A percentile compares a stretch with the other conserved stretches of the same genome.
Evolutionary conservation across 2,329 filamentous ascomycete genomes (phyloP).

Genomic region (Pseudocercospora fijiensis): DNA sequence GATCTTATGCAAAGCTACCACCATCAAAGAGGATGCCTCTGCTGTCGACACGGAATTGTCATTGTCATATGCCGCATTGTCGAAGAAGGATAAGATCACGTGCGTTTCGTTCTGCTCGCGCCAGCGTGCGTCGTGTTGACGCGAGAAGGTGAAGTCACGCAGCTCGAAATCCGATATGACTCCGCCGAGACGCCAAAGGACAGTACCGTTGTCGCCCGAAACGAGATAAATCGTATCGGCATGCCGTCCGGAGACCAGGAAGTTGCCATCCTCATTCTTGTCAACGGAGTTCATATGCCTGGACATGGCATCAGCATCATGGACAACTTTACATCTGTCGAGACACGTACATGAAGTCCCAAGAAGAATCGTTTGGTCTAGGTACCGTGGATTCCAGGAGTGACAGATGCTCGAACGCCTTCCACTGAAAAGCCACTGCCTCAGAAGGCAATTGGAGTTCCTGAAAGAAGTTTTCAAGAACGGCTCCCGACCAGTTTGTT

Average conservation of each 20-base stretch:
- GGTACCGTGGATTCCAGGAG: not conserved
- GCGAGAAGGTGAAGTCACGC: conserved; percentile 38
- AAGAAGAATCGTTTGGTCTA: not conserved
- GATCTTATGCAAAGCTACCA: conserved; percentile 18
- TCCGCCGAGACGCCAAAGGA: conserved; percentile 50
- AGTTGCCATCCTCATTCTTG: conserved; percentile 50
- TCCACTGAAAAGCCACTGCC: not conserved
- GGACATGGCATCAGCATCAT: not conserved
- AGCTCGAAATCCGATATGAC: not conserved
- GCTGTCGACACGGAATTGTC: conserved; percentile 13
- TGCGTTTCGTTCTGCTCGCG: conserved; percentile 43
- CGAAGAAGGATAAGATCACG: conserved; percentile 51
- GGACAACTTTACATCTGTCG: not conserved
- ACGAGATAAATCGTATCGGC: conserved; percentile 51
- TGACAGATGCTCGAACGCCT: not conserved
- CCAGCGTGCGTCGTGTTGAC: conserved; percentile 51
- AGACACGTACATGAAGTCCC: not conserved
- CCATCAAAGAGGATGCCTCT: conserved; percentile 20
- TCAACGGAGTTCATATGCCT: conserved; percentile 43
- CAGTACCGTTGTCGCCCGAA: conserved; percentile 46
- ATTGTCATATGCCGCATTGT: conserved; percentile 48
- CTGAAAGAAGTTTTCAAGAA: not conserved
- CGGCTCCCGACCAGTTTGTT: not conserved
- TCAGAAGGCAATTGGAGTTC: not conserved
- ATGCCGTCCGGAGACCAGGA: conserved; percentile 53